Conservation (phyloP, 2,329 filamentous ascomycete genomes). For the Aspergillus hiratsukae region DNA sequence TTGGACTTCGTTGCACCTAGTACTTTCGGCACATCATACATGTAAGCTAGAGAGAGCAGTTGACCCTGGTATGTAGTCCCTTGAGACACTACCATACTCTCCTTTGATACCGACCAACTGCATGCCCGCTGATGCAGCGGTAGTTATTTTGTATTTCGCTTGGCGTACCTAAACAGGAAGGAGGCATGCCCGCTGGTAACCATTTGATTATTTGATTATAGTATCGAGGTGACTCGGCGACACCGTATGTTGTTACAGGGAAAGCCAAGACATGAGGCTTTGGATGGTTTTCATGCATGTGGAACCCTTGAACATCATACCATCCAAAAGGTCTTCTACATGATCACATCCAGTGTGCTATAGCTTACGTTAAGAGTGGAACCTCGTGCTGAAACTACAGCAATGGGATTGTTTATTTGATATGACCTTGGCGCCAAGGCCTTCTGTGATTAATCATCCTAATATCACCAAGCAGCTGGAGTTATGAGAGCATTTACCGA, state of each 20-base stretch:
- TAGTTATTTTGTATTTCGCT: too few relatives aligned
- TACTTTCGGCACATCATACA: background rate
- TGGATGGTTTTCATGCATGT: too few relatives aligned
- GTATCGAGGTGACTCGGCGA: background rate
- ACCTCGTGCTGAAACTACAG: background rate
- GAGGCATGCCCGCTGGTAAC: too few relatives aligned
- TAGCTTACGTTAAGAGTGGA: too few relatives aligned
- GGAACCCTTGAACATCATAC: too few relatives aligned
- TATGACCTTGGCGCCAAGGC: too few relatives aligned
- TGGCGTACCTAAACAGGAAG: too few relatives aligned
- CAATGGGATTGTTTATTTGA: background rate
- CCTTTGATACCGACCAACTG: background rate
- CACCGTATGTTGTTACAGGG: background rate
- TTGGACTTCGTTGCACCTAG: background rate
- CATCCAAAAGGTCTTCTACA: too few relatives aligned
- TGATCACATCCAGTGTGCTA: too few relatives aligned
- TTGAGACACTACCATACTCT: background rate
- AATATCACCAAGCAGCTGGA: background rate
- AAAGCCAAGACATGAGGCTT: background rate
- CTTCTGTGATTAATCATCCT: background rate
- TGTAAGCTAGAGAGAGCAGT: background rate
- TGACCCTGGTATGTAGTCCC: background rate
- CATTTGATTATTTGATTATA: background rate
- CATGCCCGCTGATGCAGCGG: background rate
- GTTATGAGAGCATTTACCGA: background rate